phyloP scores from a whole-genome alignment of 352 stramenopile species.

The Phytophthora cryptogea region DNA sequence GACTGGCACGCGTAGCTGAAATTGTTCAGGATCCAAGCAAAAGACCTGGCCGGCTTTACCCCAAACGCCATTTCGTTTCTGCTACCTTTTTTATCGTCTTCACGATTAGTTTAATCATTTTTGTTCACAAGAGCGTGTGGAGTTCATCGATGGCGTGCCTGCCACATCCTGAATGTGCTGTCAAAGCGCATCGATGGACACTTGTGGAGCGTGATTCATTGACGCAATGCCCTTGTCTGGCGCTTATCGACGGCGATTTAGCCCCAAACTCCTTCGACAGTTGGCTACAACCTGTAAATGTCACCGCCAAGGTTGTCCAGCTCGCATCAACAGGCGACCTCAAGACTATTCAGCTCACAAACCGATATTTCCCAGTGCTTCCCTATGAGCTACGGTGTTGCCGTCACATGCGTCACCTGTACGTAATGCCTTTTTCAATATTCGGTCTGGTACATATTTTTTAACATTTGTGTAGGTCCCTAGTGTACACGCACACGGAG shows the following conservation, averaged over 20 bases:
- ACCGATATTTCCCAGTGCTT: conserved; percentile 25
- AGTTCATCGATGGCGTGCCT: conserved; percentile 11
- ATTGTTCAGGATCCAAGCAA: conserved; percentile 6
- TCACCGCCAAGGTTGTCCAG: conserved; percentile 13
- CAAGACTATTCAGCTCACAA: conserved; percentile 30
- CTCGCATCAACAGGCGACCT: conserved; percentile 25
- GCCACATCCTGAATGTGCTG: conserved; percentile 15
- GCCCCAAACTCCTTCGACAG: conserved; percentile 12
- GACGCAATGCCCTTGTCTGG: conserved; percentile 19
- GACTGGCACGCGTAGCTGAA: not conserved
- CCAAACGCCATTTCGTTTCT: conserved; percentile 11
- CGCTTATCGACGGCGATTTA: conserved; percentile 15
- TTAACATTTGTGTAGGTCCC: conserved; percentile 20
- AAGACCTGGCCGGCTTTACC: conserved; percentile 1
- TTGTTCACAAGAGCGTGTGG: conserved; percentile 14
- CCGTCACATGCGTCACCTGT: not conserved
- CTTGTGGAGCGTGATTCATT: conserved; percentile 6
- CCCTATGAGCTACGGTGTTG: conserved; percentile 22
- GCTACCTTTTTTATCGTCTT: conserved; percentile 5
- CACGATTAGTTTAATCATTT: conserved; percentile 6
- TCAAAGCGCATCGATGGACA: conserved; percentile 17
- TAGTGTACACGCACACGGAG: conserved; percentile 37
- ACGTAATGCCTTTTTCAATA: not conserved
- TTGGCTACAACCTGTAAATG: conserved; percentile 18
- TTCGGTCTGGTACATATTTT: not conserved